Conservation (phyloP, 2,329 filamentous ascomycete genomes). For the Didymellaceae sp. region DNA sequence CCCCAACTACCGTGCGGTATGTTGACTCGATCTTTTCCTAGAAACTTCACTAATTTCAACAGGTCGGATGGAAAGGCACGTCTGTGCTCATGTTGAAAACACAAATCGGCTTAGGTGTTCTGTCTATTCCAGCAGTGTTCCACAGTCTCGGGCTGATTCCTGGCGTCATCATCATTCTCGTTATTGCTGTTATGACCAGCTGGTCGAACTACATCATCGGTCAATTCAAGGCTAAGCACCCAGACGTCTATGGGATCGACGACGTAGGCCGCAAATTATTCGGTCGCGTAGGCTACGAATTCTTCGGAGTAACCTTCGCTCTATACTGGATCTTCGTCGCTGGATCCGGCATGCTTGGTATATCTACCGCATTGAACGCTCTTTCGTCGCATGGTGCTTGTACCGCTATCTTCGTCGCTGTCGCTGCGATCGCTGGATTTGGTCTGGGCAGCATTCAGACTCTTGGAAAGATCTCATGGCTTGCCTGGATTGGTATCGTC, state of each 20-base stretch:
- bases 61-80: slow-evolving; percentile 39
- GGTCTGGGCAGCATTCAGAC: slow-evolving; percentile 53
- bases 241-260: slow-evolving; percentile 64
- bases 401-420: slow-evolving; percentile 68
- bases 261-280: slow-evolving; percentile 63
- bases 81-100: slow-evolving; percentile 41
- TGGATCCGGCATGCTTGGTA: slow-evolving; percentile 70
- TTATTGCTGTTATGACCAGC: slow-evolving; percentile 53
- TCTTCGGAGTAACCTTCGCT: slow-evolving; percentile 49
- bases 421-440: slow-evolving; percentile 64
- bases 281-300: slow-evolving; percentile 59
- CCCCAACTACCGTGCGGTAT: slow-evolving; percentile 62
- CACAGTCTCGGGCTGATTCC: slow-evolving; percentile 57
- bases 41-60: slow-evolving; percentile 48
- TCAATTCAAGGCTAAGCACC: slow-evolving; percentile 61
- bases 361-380: slow-evolving; percentile 45
- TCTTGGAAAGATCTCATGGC: slow-evolving; percentile 31
- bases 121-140: slow-evolving; percentile 58
- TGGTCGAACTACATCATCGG: slow-evolving; percentile 60
- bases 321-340: slow-evolving; percentile 64
- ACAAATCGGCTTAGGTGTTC: slow-evolving; percentile 50
- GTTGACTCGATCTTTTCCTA: neutral
- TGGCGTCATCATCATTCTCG: slow-evolving; percentile 54
- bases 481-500: slow-evolving; percentile 34
- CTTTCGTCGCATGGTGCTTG: slow-evolving; percentile 68